Conservation (phyloP, 371 early-diverging fungal genomes). For the Lichtheimia ornata region DNA sequence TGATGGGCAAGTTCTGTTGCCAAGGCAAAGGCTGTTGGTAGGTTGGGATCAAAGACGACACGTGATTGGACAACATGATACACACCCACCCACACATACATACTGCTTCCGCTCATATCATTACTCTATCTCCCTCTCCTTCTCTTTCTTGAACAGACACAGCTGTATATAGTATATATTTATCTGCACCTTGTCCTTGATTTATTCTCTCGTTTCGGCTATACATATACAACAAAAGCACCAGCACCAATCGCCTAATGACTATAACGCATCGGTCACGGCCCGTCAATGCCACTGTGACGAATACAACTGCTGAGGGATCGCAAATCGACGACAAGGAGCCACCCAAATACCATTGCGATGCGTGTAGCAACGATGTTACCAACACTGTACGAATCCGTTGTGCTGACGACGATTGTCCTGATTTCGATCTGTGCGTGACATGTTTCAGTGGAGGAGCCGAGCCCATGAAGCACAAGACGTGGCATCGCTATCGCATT, state of each 20-base stretch:
- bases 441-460: constrained; percentile 89
- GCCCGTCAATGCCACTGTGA: constrained; percentile 29
- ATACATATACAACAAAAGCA: not conserved
- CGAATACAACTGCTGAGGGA: constrained; percentile 19
- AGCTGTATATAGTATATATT: too few relatives aligned
- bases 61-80: too few relatives aligned
- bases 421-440: constrained; percentile 95
- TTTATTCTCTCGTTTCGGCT: too few relatives aligned
- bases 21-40: too few relatives aligned
- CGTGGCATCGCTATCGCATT: constrained; percentile 87
- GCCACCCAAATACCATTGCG: constrained; percentile 82
- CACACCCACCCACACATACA: too few relatives aligned
- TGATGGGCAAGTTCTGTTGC: too few relatives aligned
- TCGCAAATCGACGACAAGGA: constrained; percentile 47
- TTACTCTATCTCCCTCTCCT: too few relatives aligned
- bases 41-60: too few relatives aligned
- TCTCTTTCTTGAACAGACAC: too few relatives aligned
- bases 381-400: constrained; percentile 87
- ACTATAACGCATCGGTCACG: constrained; percentile 53
- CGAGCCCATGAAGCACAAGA: constrained; percentile 84
- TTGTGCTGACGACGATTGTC: constrained; percentile 83
- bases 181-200: too few relatives aligned
- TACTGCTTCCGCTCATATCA: too few relatives aligned
- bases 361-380: constrained; percentile 88
- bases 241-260: constrained; percentile 20